phyloP scores from a whole-genome alignment of 805 yeast genomes.

The Zygotorulaspora florentina region DNA sequence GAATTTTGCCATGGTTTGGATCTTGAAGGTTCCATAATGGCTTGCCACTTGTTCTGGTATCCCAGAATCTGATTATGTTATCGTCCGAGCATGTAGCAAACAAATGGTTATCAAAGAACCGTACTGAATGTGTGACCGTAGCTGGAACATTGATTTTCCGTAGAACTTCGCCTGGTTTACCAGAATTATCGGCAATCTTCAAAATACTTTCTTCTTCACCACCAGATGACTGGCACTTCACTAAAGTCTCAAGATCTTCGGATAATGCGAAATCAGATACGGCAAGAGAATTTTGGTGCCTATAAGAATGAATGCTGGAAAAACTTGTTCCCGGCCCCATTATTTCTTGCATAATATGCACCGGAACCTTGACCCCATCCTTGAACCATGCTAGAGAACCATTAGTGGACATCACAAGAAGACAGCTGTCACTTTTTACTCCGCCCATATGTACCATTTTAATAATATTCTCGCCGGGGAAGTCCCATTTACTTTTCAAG shows the following conservation, averaged over 20 bases:
- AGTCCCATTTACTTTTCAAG: conserved; percentile 28
- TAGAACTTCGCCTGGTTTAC: conserved; percentile 30
- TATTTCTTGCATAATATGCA: conserved; percentile 32
- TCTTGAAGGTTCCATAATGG: conserved; percentile 27
- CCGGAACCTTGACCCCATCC: conserved; percentile 30
- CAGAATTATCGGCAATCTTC: conserved; percentile 32
- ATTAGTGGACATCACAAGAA: conserved; percentile 30
- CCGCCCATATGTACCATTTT: conserved; percentile 26
- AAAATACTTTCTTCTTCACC: conserved; percentile 29
- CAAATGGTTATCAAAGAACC: conserved; percentile 31
- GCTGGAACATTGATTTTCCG: conserved; percentile 30
- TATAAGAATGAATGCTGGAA: conserved; percentile 30
- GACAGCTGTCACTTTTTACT: conserved; percentile 39
- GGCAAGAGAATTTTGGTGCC: conserved; percentile 19
- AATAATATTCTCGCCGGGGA: conserved; percentile 30
- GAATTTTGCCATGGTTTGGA: conserved; percentile 29
- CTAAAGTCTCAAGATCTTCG: conserved; percentile 26
- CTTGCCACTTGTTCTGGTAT: conserved; percentile 27
- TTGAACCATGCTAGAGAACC: conserved; percentile 36
- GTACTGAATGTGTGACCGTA: conserved; percentile 29
- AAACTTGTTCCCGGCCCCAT: conserved; percentile 33
- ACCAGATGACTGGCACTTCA: conserved; percentile 30
- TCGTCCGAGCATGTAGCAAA: conserved; percentile 35
- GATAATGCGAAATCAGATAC: conserved; percentile 32
- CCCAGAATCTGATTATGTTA: conserved; percentile 33